phyloP scores from a whole-genome alignment of 1,284 basidiomycete genomes.

The Marasmius oreades region DNA sequence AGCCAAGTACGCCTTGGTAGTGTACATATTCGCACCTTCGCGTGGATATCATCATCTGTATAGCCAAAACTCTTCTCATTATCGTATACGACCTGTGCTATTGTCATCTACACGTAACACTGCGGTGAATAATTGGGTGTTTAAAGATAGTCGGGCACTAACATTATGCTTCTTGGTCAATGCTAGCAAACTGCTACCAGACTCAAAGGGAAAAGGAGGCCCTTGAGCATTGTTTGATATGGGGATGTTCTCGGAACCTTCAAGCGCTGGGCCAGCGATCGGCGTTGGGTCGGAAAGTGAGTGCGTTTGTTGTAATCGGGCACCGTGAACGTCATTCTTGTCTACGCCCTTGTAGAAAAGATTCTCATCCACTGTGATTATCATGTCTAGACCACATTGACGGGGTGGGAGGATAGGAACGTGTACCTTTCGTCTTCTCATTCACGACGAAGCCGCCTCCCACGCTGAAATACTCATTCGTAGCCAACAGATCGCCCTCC shows the following conservation, averaged over 20 bases:
- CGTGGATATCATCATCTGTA: conserved; percentile 72
- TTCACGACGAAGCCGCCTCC: conserved; percentile 92
- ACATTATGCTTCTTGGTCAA: conserved; percentile 85
- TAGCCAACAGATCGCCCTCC: conserved; percentile 84
- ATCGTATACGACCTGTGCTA: conserved; percentile 93
- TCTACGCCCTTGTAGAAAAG: conserved; percentile 96
- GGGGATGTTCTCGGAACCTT: neutral
- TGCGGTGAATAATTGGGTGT: conserved; percentile 4
- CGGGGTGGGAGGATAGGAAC: neutral
- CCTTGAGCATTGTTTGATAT: conserved; percentile 33
- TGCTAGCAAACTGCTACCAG: conserved; percentile 74
- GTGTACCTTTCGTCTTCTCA: conserved; percentile 78
- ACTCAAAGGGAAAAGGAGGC: conserved; percentile 84
- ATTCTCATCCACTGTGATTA: conserved; percentile 77
- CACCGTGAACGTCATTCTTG: conserved; percentile 73
- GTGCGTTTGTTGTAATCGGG: conserved; percentile 72
- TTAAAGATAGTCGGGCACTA: conserved; percentile 22
- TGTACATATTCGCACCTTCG: conserved; percentile 48
- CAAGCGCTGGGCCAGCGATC: too few species aligned
- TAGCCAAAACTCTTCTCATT: conserved; percentile 85
- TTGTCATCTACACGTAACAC: conserved; percentile 64
- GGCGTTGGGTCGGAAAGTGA: conserved; percentile 37
- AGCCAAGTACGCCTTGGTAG: neutral
- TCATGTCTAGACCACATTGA: neutral
- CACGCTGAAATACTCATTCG: conserved; percentile 92